Base-by-base conservation (phyloP, 78 protist genomes). In the Guillardia theta region DNA sequence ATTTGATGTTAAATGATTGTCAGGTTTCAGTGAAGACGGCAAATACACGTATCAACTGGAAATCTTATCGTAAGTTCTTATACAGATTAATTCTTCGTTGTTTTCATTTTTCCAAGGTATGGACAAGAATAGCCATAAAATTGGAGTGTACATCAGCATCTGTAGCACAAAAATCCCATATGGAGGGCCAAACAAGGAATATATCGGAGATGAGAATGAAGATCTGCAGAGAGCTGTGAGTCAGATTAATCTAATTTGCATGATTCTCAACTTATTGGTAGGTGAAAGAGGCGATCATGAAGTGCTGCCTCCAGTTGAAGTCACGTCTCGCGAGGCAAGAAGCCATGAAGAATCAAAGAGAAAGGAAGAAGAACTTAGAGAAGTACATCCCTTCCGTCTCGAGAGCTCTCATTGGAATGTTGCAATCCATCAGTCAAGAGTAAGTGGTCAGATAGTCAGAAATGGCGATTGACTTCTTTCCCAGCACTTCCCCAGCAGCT, bases 311-410 rank as follows among this genome's bases (percentile, higher is more conserved):
- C 4, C 83, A 70, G 83, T 43, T 70, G 9, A 70, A 70, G 41
- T 24, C 83, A 1, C 83, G 83, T 4, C 41, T 70, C 45, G 83
- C 41, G 83, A 12, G 83, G 36, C 21, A 36, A 36, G 83, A 70
- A 24, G 83, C 83, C 46, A 36, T 70, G 83, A 36, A 43, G 36
- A 24, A 70, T 24, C 83, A 70, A 24, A 70, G 36, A 43, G 83
- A 70, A 12, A 12, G 83, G 10, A 36, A 24, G 21, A 33, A 70
- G 41, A 70, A 33, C 83, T 43, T 70, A 43, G 46, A 33, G 46
- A 70, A 70, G 41, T 70, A 70, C 83, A 70, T 70, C 83, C 83
- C 83, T 12, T 33, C n/a, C 41, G 83, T 70, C 41, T 36, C 83
- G 45, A 36, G 83, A 12, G n/a, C 83, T 4, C 83, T 70, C 83